phyloP scores from a whole-genome alignment of 176 grass and related monocot species.

The Avena insularis region DNA sequence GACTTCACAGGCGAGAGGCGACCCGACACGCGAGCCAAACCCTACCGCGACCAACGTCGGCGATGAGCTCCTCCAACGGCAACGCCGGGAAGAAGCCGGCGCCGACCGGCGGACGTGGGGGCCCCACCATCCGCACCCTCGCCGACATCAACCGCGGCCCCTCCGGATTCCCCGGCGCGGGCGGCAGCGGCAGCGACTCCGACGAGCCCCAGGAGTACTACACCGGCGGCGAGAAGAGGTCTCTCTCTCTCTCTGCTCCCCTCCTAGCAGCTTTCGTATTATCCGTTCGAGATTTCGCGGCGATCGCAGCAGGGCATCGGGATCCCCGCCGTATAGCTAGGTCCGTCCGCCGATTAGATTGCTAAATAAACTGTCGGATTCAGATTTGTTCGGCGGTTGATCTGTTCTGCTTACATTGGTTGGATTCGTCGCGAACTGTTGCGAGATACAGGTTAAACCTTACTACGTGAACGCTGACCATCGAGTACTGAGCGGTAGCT shows the following conservation, averaged over 20 bases:
- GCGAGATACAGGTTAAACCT: not conserved
- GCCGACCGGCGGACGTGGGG: conserved; percentile 41
- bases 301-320: conserved; percentile 36
- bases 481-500: not conserved
- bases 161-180: conserved; percentile 48
- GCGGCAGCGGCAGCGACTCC: conserved; percentile 63
- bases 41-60: conserved; percentile 36
- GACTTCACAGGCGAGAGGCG: not conserved
- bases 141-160: conserved; percentile 79
- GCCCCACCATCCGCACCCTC: conserved; percentile 71
- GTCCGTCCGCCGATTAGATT: not conserved
- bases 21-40: conserved; percentile 39
- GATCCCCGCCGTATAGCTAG: conserved; percentile 18
- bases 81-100: conserved; percentile 60
- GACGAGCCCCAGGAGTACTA: conserved; percentile 97
- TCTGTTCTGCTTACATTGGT: not conserved
- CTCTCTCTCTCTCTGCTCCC: not conserved
- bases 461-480: not conserved
- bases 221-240: conserved; percentile 98
- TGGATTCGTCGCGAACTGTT: not conserved
- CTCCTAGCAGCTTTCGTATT: not conserved
- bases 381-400: not conserved
- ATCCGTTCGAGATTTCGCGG: not conserved
- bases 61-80: conserved; percentile 59
- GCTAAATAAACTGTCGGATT: not conserved